Base-by-base conservation (phyloP, 306 rosid species). In the Quercus agrifolia region DNA sequence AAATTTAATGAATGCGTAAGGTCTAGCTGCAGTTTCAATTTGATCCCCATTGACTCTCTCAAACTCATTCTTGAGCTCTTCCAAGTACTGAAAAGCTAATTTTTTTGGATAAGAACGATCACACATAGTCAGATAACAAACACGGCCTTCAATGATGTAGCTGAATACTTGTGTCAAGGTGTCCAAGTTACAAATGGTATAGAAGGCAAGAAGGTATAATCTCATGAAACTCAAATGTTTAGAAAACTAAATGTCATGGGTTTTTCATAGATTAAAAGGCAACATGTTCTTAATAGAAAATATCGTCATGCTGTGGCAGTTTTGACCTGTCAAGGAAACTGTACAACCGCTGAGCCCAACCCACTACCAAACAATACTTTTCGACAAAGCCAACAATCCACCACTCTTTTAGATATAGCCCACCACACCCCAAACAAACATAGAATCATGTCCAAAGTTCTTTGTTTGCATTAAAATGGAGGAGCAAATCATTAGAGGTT, bases 11-110 rank as follows among this genome's bases (percentile, higher is more conserved):
- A 95, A 95, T 77, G 99, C 99, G 79, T 95, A 95, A 66, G 99
- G 99, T 86, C 99, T 90, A 46, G 99, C 99, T 71, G 98, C 99
- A 62, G 99, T 95, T 89, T 95, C 99, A 58, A 95, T 95, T 82
- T 95, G 99, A 77, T 90, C 77, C 49, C 94, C 95, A 75, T 95
- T 92, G 35, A 83, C 92, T 72, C 94, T 97, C 85, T 95, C 98
- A 90, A 95, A 95, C 81, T 95, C 99, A 72, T 92, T 92, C 86
- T 90, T 91, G 72, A 95, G 97, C 70, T 95, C 99, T 89, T 95
- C 99, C 80, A 95, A 97, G 88, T 95, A 95, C 81, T 95, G 99
- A 83, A 90, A 95, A 74, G 99, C 99, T 81, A 95, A 91, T 93
- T 95, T 95, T 91, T 95, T 95, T 51, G 99, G 99, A 85, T 95